Base-by-base conservation (phyloP, 306 rosid species). In the Acacia crassicarpa region DNA sequence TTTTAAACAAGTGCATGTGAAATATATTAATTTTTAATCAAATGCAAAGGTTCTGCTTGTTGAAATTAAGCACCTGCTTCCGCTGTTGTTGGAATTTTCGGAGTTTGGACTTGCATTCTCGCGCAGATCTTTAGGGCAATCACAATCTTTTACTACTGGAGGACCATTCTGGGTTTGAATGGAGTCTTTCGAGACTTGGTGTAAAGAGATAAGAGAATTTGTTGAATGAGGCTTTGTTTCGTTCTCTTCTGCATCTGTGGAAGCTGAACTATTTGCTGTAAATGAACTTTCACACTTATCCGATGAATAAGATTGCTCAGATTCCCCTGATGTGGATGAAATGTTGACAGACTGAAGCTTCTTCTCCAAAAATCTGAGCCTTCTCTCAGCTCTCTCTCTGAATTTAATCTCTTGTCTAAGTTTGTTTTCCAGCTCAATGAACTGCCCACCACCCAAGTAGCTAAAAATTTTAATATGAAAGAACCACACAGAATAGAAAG, bases 301-400 rank as follows among this genome's bases (percentile, higher is more conserved):
- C 2, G 69, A 63, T 5, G 43, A 63, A 63, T 6, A 30, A 63
- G 69, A 63, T 32, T 78, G 82, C 20, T 77, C 87, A 48, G 85
- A 81, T 54, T 87, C 79, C 58, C 61, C 79, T 40, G 73, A 45
- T 63, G 41, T 30, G n/a, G 69, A 63, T 63, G 63, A 81, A 62
- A 80, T 41, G 66, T 87, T 84, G 53, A 86, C 75, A 81, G 90
- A 84, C 25, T 83, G 75, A 76, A 92, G 90, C 90, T 89, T 92
- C 56, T 78, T 89, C 87, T 63, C 85, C 40, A 89, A 59, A 62
- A 80, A 61, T 25, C 75, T 67, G 43, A 92, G 90, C 87, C 84
- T 92, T 77, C 87, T 92, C 73, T 90, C 88, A 10, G 92, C 89
- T 84, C 48, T 89, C 70, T 88, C 77, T 86, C 83, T 90, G 45